These are phyloP conservation scores for Hypoxylon trugodes DNA, from an alignment of 495 filamentous ascomycete species.

Conservation along the genomic window DNA sequence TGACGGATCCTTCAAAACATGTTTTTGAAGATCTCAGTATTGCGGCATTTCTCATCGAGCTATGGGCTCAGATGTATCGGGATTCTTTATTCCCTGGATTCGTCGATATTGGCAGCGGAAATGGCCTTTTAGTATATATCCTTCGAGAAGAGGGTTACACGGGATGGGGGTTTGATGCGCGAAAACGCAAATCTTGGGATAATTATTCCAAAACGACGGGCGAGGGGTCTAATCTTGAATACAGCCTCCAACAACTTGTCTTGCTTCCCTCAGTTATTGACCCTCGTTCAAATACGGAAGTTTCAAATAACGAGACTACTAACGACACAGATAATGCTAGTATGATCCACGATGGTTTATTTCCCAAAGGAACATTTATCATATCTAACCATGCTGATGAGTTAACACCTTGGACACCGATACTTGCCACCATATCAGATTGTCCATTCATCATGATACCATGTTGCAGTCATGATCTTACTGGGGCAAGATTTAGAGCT, in stretches of 20 bases:
- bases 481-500: constrained; percentile 75
- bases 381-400: constrained; percentile 98
- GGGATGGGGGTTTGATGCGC: constrained; percentile 92
- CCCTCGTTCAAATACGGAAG: constrained; percentile 1
- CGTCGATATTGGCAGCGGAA: constrained; percentile 95
- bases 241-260: constrained; percentile 71
- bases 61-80: constrained; percentile 88
- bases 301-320: constrained; percentile 15
- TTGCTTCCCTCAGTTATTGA: constrained; percentile 70
- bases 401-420: constrained; percentile 92
- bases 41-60: constrained; percentile 89
- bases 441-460: constrained; percentile 91
- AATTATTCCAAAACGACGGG: constrained; percentile 63
- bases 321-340: constrained; percentile 40
- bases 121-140: constrained; percentile 90
- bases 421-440: constrained; percentile 77
- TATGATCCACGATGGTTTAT: constrained; percentile 72
- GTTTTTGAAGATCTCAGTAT: constrained; percentile 95
- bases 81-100: constrained; percentile 78
- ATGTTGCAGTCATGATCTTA: constrained; percentile 90
- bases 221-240: constrained; percentile 43
- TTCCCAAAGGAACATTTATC: constrained; percentile 82
- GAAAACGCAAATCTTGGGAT: constrained; percentile 82
- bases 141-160: constrained; percentile 81
- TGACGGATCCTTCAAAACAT: constrained; percentile 88